Evolutionary conservation across 495 filamentous ascomycete genomes (phyloP).

Genomic region (Aspergillus steynii): DNA sequence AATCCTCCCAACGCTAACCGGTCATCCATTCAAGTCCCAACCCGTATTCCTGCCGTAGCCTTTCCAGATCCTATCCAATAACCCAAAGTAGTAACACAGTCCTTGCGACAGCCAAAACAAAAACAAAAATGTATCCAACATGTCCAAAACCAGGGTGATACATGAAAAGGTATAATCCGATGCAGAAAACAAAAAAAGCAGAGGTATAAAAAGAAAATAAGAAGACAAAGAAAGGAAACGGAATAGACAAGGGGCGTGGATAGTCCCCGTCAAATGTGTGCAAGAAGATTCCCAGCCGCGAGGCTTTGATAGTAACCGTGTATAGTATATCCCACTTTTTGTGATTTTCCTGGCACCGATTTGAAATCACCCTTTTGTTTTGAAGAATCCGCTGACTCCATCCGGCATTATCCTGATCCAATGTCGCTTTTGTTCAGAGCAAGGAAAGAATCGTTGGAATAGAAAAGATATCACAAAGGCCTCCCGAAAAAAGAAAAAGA

Average conservation of each 20-base stretch:
- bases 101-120: conserved; percentile 2
- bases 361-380: neutral
- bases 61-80: conserved; percentile 21
- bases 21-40: neutral
- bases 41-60: neutral
- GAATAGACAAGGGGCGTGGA: neutral
- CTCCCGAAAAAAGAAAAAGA: neutral
- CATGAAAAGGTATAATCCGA: neutral
- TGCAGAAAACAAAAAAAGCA: neutral
- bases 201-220: neutral
- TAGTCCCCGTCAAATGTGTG: neutral
- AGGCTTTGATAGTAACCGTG: conserved; percentile 8
- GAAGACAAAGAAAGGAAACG: neutral
- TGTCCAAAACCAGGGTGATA: conserved; percentile 2
- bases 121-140: conserved; percentile 5
- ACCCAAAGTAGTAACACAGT: conserved; percentile 23
- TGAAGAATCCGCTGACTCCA: conserved; percentile 8
- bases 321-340: conserved; percentile 2
- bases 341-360: neutral
- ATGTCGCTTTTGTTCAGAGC: neutral
- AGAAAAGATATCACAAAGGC: neutral
- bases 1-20: conserved; percentile 8
- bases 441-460: neutral
- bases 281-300: conserved; percentile 2
- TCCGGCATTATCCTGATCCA: neutral